Evolutionary conservation across 2,329 filamentous ascomycete genomes (phyloP).

Genomic region (Bipolaris zeicola): DNA sequence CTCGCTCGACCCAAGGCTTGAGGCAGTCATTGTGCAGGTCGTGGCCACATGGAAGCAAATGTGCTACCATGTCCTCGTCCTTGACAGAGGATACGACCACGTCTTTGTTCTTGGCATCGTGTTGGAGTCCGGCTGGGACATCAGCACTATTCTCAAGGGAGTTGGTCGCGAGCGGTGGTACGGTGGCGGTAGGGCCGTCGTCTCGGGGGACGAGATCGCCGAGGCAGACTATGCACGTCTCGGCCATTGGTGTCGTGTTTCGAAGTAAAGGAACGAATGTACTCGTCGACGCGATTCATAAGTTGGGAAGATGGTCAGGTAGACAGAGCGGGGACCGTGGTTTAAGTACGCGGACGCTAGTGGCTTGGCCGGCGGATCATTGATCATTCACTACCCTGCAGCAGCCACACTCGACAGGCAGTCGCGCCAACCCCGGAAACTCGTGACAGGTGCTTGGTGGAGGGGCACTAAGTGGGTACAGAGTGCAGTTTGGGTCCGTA

Average conservation of each 20-base stretch:
- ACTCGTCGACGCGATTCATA: constrained; percentile 42
- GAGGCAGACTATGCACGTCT: constrained; percentile 74
- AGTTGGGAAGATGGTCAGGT: constrained; percentile 38
- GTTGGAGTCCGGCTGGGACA: constrained; percentile 25
- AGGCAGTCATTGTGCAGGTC: constrained; percentile 91
- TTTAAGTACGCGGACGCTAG: constrained; percentile 30
- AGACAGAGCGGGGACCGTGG: constrained; percentile 36
- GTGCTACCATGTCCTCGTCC: constrained; percentile 63
- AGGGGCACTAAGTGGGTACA: constrained; percentile 13
- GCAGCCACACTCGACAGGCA: constrained; percentile 31
- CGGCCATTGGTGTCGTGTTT: constrained; percentile 58
- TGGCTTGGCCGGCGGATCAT: constrained; percentile 19
- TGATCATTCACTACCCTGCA: constrained; percentile 26
- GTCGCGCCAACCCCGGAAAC: constrained; percentile 25
- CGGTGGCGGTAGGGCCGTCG: constrained; percentile 48
- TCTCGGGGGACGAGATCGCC: constrained; percentile 68
- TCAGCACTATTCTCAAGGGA: constrained; percentile 37
- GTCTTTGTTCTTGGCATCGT: constrained; percentile 21
- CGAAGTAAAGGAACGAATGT: constrained; percentile 26
- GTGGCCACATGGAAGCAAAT: constrained; percentile 80
- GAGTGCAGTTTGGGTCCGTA: constrained; percentile 1
- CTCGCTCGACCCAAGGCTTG: constrained; percentile 91
- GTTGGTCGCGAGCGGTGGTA: constrained; percentile 31
- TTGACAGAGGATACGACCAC: constrained; percentile 38
- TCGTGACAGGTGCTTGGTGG: constrained; percentile 16